Evolutionary conservation across 1,284 basidiomycete species (phyloP), one percentile per base, ranked within the genome.

Genomic region (Vanrija pseudolonga): DNA sequence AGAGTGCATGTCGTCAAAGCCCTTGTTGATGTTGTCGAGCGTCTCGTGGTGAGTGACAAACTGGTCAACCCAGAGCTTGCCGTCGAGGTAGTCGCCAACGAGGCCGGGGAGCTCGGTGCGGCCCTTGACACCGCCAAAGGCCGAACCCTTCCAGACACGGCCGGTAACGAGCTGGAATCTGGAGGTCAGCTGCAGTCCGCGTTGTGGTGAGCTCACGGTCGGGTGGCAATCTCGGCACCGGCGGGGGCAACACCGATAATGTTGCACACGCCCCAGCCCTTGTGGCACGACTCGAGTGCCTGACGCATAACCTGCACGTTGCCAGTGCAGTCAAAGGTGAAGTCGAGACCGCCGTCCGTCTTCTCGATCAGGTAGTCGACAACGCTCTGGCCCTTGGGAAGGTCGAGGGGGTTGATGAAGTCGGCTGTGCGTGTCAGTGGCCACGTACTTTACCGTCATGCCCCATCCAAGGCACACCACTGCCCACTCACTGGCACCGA

Each of bases 121-220:
- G 42, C 95, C 96, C 80, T 98, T 98, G 63, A 98, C 94, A 60
- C 96, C 96, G 62, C 96, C 96, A 67, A 98, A 99, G 0, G 96
- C 96, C 42, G 84, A 83, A 44, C 96, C 96, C 70, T 93, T 87
- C 95, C 96, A 98, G 53, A 86, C 88, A 59, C 96, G 86, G 55
- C 96, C 96, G 50, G 96, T 98, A 55, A 76, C 77, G 51, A 79
- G 70, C 60, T 79, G 73, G 86, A 93, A 92, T 32, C 88, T 89
- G 59, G 0, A 45, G 6, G 17, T 43, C 19, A 23, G 24, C 12
- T 20, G 14, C 2, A 37, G n/a, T 20, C 20, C 11, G 4, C 3
- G 17, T 36, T n/a, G 61, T 60, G 49, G 64, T 51, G n/a, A 74
- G 91, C 32, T 32, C 32, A 32, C 83, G 95, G 95, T 60, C 96